phyloP scores from a whole-genome alignment of 345 rosid species.

The Noccaea caerulescens region DNA sequence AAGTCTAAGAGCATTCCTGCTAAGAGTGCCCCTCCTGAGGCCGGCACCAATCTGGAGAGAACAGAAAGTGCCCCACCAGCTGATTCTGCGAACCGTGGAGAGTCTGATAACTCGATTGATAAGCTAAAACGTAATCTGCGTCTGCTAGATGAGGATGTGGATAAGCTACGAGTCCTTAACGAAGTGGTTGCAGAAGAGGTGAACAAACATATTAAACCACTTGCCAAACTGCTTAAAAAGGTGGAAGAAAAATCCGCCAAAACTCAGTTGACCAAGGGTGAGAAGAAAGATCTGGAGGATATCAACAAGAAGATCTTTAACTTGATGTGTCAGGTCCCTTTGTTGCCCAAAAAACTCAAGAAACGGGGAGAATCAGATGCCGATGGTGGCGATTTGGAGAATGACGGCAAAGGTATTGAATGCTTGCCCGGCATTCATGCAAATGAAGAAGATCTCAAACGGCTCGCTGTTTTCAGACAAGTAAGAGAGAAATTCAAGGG shows the following conservation, averaged over 20 bases:
- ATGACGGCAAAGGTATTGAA: conserved; percentile 20
- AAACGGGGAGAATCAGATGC: conserved; percentile 1
- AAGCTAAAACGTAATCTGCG: conserved; percentile 15
- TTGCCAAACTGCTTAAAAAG: neutral
- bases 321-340: conserved; percentile 44
- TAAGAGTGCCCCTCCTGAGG: neutral
- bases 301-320: conserved; percentile 46
- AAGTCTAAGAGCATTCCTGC: neutral
- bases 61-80: neutral
- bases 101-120: neutral
- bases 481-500: neutral
- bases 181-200: conserved; percentile 2
- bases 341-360: conserved; percentile 33
- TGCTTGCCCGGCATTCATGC: conserved; percentile 40
- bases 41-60: neutral
- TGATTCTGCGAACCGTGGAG: neutral
- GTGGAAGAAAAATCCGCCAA: neutral
- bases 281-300: conserved; percentile 31
- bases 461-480: conserved; percentile 5
- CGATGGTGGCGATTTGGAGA: neutral
- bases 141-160: conserved; percentile 12
- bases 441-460: neutral
- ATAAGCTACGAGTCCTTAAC: neutral
- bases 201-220: neutral
- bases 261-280: conserved; percentile 16